Evolutionary conservation across 345 rosid species (phyloP), one percentile per base, ranked within the genome.

Genomic region (Camelina sativa): DNA sequence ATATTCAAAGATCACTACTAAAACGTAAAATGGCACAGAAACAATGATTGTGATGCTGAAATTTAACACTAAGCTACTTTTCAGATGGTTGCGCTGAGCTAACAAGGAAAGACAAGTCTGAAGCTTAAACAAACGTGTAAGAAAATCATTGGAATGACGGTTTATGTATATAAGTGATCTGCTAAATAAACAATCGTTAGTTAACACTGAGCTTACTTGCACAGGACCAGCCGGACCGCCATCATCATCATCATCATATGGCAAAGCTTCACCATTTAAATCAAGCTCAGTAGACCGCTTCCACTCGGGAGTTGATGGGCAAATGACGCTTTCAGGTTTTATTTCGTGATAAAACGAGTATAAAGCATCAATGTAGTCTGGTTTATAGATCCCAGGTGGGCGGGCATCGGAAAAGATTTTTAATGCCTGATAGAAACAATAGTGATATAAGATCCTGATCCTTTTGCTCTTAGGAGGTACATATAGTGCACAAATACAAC

Each of bases 241-340:
- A 79, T 69, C 82, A 38, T 74, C 82, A 63, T 79, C 82, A 68
- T 79, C 82, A 55, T 79, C 82, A 50, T 79, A 76, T 74, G 79
- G 75, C 52, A 73, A 76, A 37, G 97, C 98, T 89, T 96, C 97
- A 72, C 99, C 99, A 77, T 96, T 92, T 72, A 96, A 89, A 91
- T 92, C 99, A 59, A 96, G 86, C 61, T 87, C 99, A 17, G 91
- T 84, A 78, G 97, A 86, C 67, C 93, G 84, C 81, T 96, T 96
- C 99, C 99, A 96, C 74, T 96, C 99, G 20, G 98, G 99, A 78
- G 92, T 92, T 71, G 85, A 53, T 11, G 99, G 99, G 73, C 91
- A 96, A 61, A 67, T 61, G 56, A 88, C 78, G 77, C 65, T 82
- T 16, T 87, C 91, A 53, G 97, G 97, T 84, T 80, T 92, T 75